A percentile compares a stretch with the other conserved stretches of the same genome.
Evolutionary conservation across 2,329 filamentous ascomycete genomes (phyloP).

Genomic region (Verticillium klebahnii): DNA sequence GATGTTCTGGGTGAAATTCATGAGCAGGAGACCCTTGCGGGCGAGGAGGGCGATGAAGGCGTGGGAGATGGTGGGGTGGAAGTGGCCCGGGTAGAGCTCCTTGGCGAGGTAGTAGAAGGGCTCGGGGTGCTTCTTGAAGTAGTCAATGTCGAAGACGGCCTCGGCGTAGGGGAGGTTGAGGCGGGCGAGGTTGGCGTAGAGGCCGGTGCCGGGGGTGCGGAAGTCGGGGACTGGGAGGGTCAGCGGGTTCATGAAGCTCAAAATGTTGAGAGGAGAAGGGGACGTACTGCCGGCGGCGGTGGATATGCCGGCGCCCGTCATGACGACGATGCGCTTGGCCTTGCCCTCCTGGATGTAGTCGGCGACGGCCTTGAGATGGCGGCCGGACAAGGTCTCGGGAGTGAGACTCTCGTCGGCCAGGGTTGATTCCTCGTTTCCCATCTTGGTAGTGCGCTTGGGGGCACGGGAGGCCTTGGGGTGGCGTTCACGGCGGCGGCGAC

Average conservation of each 20-base stretch:
- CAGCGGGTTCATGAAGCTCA: conserved; percentile 2
- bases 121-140: conserved; percentile 76
- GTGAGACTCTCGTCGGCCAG: conserved; percentile 59
- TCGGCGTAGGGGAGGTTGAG: conserved; percentile 85
- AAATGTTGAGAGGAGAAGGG: background rate
- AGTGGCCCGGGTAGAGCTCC: conserved; percentile 88
- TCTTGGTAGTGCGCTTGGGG: conserved; percentile 43
- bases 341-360: conserved; percentile 69
- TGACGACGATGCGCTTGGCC: conserved; percentile 70
- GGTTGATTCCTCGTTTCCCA: conserved; percentile 82
- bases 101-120: conserved; percentile 92
- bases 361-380: conserved; percentile 72
- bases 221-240: conserved; percentile 82
- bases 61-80: conserved; percentile 84
- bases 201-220: conserved; percentile 83
- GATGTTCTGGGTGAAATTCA: conserved; percentile 96
- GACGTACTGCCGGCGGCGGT: conserved; percentile 61
- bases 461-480: conserved; percentile 27
- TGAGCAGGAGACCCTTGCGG: conserved; percentile 71
- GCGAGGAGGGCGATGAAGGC: conserved; percentile 81
- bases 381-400: conserved; percentile 61
- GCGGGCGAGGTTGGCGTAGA: conserved; percentile 87
- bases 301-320: conserved; percentile 88
- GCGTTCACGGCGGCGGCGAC: conserved; percentile 30
- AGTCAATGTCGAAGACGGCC: conserved; percentile 89